Evolutionary conservation across 2,329 filamentous ascomycete species (phyloP), one percentile per base, ranked within the genome.

Genomic region (Dothistroma septosporum): DNA sequence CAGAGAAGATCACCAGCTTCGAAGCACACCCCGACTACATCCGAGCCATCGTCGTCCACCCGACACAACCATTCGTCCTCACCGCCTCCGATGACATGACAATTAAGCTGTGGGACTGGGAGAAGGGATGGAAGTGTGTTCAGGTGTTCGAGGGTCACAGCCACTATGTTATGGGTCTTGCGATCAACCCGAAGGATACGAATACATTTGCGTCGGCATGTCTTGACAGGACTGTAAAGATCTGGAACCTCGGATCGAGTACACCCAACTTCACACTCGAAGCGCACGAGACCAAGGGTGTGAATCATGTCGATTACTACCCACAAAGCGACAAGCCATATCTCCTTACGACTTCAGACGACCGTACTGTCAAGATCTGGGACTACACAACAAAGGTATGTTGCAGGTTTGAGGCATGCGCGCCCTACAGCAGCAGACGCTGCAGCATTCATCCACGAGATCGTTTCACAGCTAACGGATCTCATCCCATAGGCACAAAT

Each of bases 1-100:
- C 91, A 62, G 94, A 99, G 79, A 97, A 97, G 85, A 94, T 97
- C 72, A 93, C 92, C 57, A 90, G 90, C 16, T 97, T 97, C 77
- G 93, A 97, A 80, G 93, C 92, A 55, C 94, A 99, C 75, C 94
- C 94, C 63, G 94, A 99, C 78, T 99, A 99, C 74, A 97, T 99
- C 75, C 90, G 94, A 71, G 92, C 94, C 55, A 97, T 99, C 69
- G 91, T 88, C 65, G 91, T 99, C 41, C 94, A 99, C 76, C 94
- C 94, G 7, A 92, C 92, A 49, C 92, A 96, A 74, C 92, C 94
- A 1, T 97, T 97, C 72, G 91, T 97, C 57, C 83, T 99, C 62
- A 99, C 94, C 58, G 94, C 94, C 66, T 94, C 90, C 66, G 92
- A 97, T 88, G 92, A 97, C 75, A 96, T 96, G 92, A 96, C 92